phyloP scores from a whole-genome alignment of 1,284 basidiomycete genomes.

The Apiotrichum domesticum region DNA sequence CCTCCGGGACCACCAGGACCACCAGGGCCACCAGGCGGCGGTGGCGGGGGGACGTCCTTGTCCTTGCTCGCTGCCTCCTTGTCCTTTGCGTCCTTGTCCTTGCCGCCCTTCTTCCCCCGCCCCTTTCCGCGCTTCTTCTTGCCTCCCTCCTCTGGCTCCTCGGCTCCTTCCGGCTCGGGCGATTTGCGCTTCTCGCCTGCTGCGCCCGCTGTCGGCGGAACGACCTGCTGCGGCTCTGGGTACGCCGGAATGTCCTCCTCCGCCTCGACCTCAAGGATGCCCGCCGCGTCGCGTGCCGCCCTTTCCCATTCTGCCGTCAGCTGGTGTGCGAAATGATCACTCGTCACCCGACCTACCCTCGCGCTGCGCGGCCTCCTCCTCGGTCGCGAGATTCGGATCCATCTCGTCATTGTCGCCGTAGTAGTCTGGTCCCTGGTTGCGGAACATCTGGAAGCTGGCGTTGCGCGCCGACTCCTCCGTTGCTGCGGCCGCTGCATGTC shows the following conservation, averaged over 20 bases:
- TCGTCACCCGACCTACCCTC: conserved; percentile 55
- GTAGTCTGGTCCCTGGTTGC: conserved; percentile 78
- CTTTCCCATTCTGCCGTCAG: conserved; percentile 62
- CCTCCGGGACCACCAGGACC: conserved; percentile 5
- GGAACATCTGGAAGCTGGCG: conserved; percentile 79
- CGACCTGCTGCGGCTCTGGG: conserved; percentile 5
- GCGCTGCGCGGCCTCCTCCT: conserved; percentile 65
- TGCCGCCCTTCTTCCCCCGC: conserved; percentile 55
- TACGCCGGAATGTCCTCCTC: conserved; percentile 4
- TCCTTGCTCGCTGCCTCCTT: background rate
- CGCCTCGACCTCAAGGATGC: conserved; percentile 14
- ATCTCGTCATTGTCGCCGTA: conserved; percentile 87
- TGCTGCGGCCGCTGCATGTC: conserved; percentile 57
- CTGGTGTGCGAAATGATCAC: background rate
- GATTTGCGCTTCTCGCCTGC: conserved; percentile 12
- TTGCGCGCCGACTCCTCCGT: conserved; percentile 68
- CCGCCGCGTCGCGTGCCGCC: conserved; percentile 33
- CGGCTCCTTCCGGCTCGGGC: conserved; percentile 10
- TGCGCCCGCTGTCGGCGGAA: background rate
- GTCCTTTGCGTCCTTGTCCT: background rate
- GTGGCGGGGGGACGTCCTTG: conserved; percentile 14
- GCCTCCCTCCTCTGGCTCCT: conserved; percentile 4
- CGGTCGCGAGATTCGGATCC: conserved; percentile 63
- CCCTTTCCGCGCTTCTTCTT: conserved; percentile 55
- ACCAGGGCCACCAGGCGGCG: conserved; percentile 11